Conservation (phyloP, 345 rosid species). For the Leavenworthia alabamica region DNA sequence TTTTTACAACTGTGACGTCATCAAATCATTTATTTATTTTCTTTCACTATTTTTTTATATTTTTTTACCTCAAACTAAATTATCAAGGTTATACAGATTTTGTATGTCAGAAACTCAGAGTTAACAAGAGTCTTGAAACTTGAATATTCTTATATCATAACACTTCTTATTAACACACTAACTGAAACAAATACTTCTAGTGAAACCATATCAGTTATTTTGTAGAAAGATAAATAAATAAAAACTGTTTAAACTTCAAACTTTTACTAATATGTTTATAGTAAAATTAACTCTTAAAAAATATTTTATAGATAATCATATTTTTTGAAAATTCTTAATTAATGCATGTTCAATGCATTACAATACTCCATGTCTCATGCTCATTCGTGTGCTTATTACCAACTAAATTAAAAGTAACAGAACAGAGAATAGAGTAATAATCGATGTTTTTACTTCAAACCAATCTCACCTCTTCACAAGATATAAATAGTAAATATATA, state of each 20-base stretch:
- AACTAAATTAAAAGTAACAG: neutral
- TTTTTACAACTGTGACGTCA: too few relatives aligned
- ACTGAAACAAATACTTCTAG: too few relatives aligned
- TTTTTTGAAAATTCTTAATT: too few relatives aligned
- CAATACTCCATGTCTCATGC: neutral
- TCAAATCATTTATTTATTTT: too few relatives aligned
- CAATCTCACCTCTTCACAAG: neutral
- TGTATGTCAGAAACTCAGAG: slow-evolving; percentile 20
- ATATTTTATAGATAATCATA: too few relatives aligned
- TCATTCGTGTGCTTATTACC: neutral
- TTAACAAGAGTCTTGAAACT: slow-evolving; percentile 22
- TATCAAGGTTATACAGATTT: neutral
- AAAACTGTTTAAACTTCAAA: too few relatives aligned
- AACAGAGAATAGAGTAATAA: neutral
- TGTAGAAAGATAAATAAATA: neutral
- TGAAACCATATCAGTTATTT: neutral
- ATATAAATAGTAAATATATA: neutral
- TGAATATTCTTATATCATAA: slow-evolving; percentile 1
- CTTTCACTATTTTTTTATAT: too few relatives aligned
- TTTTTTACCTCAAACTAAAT: too few relatives aligned
- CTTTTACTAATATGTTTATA: too few relatives aligned
- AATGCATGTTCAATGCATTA: neutral
- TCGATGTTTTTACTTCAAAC: neutral
- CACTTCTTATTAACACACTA: neutral
- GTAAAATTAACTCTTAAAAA: too few relatives aligned